Evolutionary conservation across 139 green algal genomes (phyloP).

Genomic region (Tetradesmus obliquus): DNA sequence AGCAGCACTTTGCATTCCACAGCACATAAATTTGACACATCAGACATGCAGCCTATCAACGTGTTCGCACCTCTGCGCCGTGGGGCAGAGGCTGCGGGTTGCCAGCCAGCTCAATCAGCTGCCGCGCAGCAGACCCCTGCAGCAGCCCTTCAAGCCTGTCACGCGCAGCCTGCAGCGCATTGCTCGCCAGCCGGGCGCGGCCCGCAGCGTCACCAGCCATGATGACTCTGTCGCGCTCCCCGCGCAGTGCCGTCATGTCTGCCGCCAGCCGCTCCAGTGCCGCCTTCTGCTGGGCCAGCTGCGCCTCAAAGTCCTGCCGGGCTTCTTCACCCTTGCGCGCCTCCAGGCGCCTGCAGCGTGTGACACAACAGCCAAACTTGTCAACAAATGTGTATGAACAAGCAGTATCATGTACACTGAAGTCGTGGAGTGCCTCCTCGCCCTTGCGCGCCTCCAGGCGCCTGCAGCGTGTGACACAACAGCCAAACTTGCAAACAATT

Average conservation of each 20-base stretch:
- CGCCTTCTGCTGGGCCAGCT: not conserved
- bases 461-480: too few species aligned
- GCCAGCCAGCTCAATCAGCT: conserved; percentile 19
- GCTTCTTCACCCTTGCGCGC: conserved; percentile 12
- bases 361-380: too few species aligned
- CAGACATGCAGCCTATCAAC: too few species aligned
- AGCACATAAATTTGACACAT: too few species aligned
- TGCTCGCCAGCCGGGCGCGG: not conserved
- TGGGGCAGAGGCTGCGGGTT: conserved; percentile 23
- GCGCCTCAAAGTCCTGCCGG: not conserved
- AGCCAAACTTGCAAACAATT: too few species aligned
- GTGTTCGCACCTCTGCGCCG: not conserved
- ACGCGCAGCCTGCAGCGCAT: not conserved
- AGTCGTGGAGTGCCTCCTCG: too few species aligned
- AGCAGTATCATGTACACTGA: too few species aligned
- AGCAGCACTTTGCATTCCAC: too few species aligned
- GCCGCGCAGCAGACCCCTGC: not conserved
- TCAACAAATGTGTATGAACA: too few species aligned
- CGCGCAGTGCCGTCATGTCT: not conserved
- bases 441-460: too few species aligned
- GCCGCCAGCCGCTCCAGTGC: not conserved
- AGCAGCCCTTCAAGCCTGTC: conserved; percentile 22
- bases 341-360: not conserved
- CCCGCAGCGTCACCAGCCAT: conserved; percentile 21
- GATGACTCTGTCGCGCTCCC: conserved; percentile 24